A percentile compares a stretch with the other conserved stretches of the same genome.
Evolutionary conservation across 1,284 basidiomycete genomes (phyloP).

Genomic region (Cutaneotrichosporon sp.): DNA sequence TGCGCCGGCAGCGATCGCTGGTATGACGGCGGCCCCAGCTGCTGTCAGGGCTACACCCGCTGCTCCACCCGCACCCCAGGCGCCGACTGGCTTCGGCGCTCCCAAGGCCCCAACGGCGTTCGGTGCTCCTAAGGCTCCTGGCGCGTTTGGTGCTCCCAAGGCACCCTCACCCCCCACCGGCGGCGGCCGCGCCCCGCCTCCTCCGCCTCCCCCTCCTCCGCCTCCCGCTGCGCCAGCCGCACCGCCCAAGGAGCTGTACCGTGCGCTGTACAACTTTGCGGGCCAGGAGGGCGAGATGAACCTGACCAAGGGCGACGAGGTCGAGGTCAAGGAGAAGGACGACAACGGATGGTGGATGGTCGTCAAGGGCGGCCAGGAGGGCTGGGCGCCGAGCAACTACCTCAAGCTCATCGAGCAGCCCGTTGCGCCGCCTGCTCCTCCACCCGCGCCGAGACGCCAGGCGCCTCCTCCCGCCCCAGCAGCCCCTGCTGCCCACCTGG

Average conservation of each 20-base stretch:
- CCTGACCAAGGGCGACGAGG: conserved; percentile 84
- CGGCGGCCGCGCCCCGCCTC: conserved; percentile 42
- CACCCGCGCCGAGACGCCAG: conserved; percentile 59
- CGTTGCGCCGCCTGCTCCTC: conserved; percentile 68
- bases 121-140: conserved; percentile 18
- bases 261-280: conserved; percentile 83
- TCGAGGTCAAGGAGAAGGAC: conserved; percentile 92
- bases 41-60: conserved; percentile 1
- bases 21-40: conserved; percentile 21
- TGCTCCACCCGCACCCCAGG: conserved; percentile 3
- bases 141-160: conserved; percentile 14
- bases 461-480: background rate
- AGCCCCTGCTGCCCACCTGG: background rate
- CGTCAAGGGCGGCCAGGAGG: conserved; percentile 78
- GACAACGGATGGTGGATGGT: conserved; percentile 97
- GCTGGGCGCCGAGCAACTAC: conserved; percentile 96
- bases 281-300: conserved; percentile 91
- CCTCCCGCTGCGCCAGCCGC: conserved; percentile 61
- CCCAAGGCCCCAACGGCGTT: conserved; percentile 7
- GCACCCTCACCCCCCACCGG: conserved; percentile 25
- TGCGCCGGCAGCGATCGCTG: conserved; percentile 42
- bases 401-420: conserved; percentile 68
- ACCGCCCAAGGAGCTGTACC: conserved; percentile 74
- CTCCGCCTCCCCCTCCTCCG: conserved; percentile 62
- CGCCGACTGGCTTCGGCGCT: background rate